A percentile compares a stretch with the other conserved stretches of the same genome.
Evolutionary conservation across 768 basidiomycete species (phyloP).

Genomic region (Paxillus involutus): DNA sequence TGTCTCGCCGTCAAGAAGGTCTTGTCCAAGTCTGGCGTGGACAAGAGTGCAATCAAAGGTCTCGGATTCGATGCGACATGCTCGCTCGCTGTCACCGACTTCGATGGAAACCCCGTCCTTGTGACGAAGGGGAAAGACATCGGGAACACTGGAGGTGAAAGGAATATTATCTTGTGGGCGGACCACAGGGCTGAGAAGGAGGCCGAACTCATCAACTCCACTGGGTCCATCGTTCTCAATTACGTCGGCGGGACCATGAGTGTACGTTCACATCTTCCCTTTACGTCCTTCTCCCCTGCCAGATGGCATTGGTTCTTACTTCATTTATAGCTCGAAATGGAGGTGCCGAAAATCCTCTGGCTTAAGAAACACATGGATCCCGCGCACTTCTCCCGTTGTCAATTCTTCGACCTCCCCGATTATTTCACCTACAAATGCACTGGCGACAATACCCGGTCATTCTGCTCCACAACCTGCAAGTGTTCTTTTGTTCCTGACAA

Average conservation of each 20-base stretch:
- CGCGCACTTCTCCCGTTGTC: slow-evolving; percentile 67
- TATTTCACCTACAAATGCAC: slow-evolving; percentile 95
- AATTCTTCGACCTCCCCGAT: slow-evolving; percentile 93
- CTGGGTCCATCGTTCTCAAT: slow-evolving; percentile 81
- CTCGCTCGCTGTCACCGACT: slow-evolving; percentile 84
- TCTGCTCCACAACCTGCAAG: slow-evolving; percentile 95
- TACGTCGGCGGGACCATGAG: slow-evolving; percentile 98
- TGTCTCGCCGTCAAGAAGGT: slow-evolving; percentile 61
- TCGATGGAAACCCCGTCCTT: slow-evolving; percentile 67
- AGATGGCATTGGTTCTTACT: slow-evolving; percentile 7
- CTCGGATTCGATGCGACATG: slow-evolving; percentile 97
- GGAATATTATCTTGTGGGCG: slow-evolving; percentile 94
- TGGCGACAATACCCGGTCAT: slow-evolving; percentile 65
- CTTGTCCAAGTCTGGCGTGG: slow-evolving; percentile 53
- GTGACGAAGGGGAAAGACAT: slow-evolving; percentile 70
- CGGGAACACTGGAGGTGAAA: slow-evolving; percentile 60
- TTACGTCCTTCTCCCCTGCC: neutral
- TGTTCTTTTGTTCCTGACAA: slow-evolving; percentile 85
- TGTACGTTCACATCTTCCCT: slow-evolving; percentile 53
- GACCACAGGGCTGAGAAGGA: slow-evolving; percentile 94
- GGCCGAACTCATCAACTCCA: slow-evolving; percentile 85
- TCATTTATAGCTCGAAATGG: slow-evolving; percentile 84
- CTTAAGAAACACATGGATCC: slow-evolving; percentile 85
- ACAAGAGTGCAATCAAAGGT: slow-evolving; percentile 71
- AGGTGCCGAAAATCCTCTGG: slow-evolving; percentile 97